Conservation (phyloP, 1,139 yeast genomes). For the Sugiyamaella grinbergsii region DNA sequence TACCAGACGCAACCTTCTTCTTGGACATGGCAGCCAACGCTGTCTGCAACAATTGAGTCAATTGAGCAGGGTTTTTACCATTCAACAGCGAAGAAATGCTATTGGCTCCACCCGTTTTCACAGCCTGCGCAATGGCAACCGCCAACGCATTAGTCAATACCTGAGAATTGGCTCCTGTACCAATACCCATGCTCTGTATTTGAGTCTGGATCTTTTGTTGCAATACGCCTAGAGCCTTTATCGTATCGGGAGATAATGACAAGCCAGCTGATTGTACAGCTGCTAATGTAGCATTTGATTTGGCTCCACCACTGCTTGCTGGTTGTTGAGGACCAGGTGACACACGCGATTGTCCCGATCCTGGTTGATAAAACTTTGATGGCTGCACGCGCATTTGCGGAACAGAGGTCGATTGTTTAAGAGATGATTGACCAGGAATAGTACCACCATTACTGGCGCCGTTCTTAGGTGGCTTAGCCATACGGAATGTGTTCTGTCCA, state of each 20-base stretch:
- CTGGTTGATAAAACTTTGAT: constrained; percentile 19
- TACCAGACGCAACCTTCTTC: constrained; percentile 20
- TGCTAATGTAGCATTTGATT: constrained; percentile 14
- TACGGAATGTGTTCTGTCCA: constrained; percentile 34
- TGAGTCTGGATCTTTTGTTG: constrained; percentile 44
- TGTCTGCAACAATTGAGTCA: constrained; percentile 77
- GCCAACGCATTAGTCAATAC: constrained; percentile 90
- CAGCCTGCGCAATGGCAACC: constrained; percentile 89
- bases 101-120: constrained; percentile 68
- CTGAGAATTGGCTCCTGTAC: constrained; percentile 46
- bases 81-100: constrained; percentile 71
- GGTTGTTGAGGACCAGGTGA: neutral
- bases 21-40: constrained; percentile 61
- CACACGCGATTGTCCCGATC: constrained; percentile 4
- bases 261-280: constrained; percentile 31
- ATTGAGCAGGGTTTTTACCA: constrained; percentile 85
- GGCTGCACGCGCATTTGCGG: constrained; percentile 34
- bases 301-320: neutral
- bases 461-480: constrained; percentile 22
- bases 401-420: constrained; percentile 29
- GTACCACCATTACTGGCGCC: constrained; percentile 2
- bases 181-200: constrained; percentile 38
- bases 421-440: constrained; percentile 18
- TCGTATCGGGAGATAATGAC: constrained; percentile 41
- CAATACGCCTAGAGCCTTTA: constrained; percentile 40